Conservation (phyloP, 208 protist species). For the Novymonas esmeraldas region DNA sequence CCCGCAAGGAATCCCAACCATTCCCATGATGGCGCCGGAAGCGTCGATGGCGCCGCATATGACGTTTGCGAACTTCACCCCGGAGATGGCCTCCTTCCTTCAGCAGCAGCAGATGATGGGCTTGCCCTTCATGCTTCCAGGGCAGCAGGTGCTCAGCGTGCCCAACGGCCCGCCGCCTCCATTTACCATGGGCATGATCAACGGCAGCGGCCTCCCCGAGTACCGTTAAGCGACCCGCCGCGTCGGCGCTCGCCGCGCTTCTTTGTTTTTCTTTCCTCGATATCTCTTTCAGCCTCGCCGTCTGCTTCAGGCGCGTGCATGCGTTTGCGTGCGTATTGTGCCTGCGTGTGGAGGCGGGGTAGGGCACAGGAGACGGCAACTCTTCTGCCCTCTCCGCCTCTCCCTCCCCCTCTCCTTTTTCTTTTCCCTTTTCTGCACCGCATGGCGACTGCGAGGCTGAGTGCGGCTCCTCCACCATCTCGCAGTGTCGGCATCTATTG, state of each 20-base stretch:
- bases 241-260: not conserved
- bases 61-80: slow-evolving; percentile 55
- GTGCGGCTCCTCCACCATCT: not conserved
- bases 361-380: too few species aligned
- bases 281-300: not conserved
- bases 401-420: not conserved
- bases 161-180: slow-evolving; percentile 44
- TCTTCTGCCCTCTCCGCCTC: not conserved
- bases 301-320: not conserved
- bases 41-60: slow-evolving; percentile 47
- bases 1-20: slow-evolving; percentile 28
- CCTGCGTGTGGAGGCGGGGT: too few species aligned
- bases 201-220: slow-evolving; percentile 22
- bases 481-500: not conserved
- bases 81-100: slow-evolving; percentile 58
- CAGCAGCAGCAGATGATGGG: slow-evolving; percentile 62
- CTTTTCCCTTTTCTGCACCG: not conserved
- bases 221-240: slow-evolving; percentile 30
- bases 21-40: slow-evolving; percentile 50
- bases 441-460: not conserved
- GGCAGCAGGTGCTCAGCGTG: slow-evolving; percentile 70
- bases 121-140: slow-evolving; percentile 73
- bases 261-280: slow-evolving; percentile 16
- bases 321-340: not conserved
- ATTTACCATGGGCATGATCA: slow-evolving; percentile 59